phyloP scores from a whole-genome alignment of 768 basidiomycete genomes.

The Sporobolomyces roseus region DNA sequence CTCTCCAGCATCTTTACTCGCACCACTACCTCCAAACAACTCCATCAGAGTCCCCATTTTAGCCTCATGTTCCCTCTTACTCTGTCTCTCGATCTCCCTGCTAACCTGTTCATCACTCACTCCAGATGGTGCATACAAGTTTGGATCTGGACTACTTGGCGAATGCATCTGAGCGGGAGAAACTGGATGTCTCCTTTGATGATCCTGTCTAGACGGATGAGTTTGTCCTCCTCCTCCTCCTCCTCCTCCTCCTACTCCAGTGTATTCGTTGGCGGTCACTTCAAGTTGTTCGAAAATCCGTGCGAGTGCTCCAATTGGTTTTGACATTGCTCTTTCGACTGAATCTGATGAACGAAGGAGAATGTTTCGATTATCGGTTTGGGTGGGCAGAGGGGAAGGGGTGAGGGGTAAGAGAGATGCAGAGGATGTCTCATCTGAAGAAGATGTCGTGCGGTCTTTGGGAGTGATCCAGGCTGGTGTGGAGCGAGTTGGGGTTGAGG shows the following conservation, averaged over 20 bases:
- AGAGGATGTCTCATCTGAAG: constrained; percentile 16
- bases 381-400: neutral
- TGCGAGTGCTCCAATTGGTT: constrained; percentile 46
- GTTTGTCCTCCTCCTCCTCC: too few relatives aligned
- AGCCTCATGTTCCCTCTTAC: constrained; percentile 17
- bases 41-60: constrained; percentile 19
- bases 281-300: constrained; percentile 44
- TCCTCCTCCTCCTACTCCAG: too few relatives aligned
- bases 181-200: neutral
- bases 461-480: too few relatives aligned
- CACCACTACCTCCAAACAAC: neutral
- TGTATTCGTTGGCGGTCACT: constrained; percentile 26
- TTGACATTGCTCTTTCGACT: constrained; percentile 42
- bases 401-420: constrained; percentile 13
- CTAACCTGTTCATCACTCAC: constrained; percentile 15
- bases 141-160: constrained; percentile 2
- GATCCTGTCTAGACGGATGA: neutral
- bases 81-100: constrained; percentile 29
- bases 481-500: too few relatives aligned
- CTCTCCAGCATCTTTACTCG: neutral
- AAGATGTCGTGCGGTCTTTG: too few relatives aligned
- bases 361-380: too few relatives aligned
- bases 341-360: constrained; percentile 39
- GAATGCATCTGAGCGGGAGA: neutral
- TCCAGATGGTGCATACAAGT: constrained; percentile 11